phyloP scores from a whole-genome alignment of 2,329 filamentous ascomycete genomes.

The Trichoderma sp. region DNA sequence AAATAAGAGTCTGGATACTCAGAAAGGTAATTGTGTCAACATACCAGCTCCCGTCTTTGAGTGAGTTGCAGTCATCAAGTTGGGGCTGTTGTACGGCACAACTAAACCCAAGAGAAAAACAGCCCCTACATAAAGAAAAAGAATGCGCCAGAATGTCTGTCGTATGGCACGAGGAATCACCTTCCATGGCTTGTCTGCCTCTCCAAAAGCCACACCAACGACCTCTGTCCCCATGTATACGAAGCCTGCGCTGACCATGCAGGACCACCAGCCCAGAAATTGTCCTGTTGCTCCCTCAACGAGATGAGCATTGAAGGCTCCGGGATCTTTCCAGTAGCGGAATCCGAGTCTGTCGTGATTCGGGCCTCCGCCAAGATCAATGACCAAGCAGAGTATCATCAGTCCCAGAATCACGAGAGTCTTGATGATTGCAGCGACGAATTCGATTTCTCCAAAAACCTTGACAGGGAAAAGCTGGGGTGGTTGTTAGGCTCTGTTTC shows the following conservation, averaged over 20 bases:
- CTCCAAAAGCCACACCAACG: not conserved
- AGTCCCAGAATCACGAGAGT: not conserved
- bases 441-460: not conserved
- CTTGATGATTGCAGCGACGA: not conserved
- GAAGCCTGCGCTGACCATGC: not conserved
- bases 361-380: not conserved
- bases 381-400: not conserved
- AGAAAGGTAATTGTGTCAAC: not conserved
- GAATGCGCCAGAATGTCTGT: not conserved
- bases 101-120: not conserved
- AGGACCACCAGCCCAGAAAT: not conserved
- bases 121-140: not conserved
- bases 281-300: not conserved
- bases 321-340: not conserved
- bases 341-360: not conserved
- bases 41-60: not conserved
- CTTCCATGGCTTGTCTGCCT: not conserved
- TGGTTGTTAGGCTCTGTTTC: fast-evolving
- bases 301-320: not conserved
- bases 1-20: not conserved
- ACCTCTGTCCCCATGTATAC: not conserved
- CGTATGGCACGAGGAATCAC: not conserved
- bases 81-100: not conserved
- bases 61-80: not conserved
- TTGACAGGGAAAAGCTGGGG: not conserved